Conservation (phyloP, 495 filamentous ascomycete genomes). For the Penicillium lagena region DNA sequence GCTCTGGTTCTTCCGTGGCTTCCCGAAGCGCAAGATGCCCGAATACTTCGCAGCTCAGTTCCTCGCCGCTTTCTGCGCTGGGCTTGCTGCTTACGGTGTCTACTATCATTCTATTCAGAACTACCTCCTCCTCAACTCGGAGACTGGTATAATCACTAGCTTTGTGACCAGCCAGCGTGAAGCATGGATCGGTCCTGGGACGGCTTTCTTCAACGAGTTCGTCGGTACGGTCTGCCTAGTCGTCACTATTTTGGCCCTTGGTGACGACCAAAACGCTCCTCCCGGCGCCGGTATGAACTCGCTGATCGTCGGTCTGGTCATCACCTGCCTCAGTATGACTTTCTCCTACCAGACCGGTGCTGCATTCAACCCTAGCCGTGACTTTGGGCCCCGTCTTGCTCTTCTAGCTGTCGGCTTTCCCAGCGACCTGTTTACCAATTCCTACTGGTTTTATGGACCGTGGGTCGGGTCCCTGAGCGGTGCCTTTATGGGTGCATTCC, state of each 20-base stretch:
- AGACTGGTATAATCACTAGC: slow-evolving; percentile 32
- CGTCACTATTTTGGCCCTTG: slow-evolving; percentile 43
- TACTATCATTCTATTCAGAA: slow-evolving; percentile 42
- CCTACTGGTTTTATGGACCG: slow-evolving; percentile 48
- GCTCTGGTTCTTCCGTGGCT: slow-evolving; percentile 46
- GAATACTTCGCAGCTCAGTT: slow-evolving; percentile 47
- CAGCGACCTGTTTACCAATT: slow-evolving; percentile 28
- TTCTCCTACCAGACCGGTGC: slow-evolving; percentile 44
- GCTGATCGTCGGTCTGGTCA: slow-evolving; percentile 39
- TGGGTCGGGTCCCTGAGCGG: slow-evolving; percentile 41
- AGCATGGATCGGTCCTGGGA: slow-evolving; percentile 33
- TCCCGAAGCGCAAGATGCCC: slow-evolving; percentile 37
- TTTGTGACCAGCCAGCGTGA: slow-evolving; percentile 35
- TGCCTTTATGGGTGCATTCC: slow-evolving; percentile 34
- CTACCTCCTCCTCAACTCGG: slow-evolving; percentile 22
- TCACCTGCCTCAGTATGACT: slow-evolving; percentile 35
- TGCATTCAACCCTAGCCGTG: slow-evolving; percentile 43
- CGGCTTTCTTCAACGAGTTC: slow-evolving; percentile 48
- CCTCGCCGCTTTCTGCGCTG: slow-evolving; percentile 37
- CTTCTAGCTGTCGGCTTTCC: slow-evolving; percentile 38
- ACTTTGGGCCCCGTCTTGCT: slow-evolving; percentile 43
- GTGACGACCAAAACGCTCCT: slow-evolving; percentile 49
- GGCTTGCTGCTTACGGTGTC: slow-evolving; percentile 37
- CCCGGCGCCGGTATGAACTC: slow-evolving; percentile 49
- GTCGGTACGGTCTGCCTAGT: slow-evolving; percentile 39